Conservation (phyloP, 495 filamentous ascomycete genomes). For the Chlorociboria aeruginascens region DNA sequence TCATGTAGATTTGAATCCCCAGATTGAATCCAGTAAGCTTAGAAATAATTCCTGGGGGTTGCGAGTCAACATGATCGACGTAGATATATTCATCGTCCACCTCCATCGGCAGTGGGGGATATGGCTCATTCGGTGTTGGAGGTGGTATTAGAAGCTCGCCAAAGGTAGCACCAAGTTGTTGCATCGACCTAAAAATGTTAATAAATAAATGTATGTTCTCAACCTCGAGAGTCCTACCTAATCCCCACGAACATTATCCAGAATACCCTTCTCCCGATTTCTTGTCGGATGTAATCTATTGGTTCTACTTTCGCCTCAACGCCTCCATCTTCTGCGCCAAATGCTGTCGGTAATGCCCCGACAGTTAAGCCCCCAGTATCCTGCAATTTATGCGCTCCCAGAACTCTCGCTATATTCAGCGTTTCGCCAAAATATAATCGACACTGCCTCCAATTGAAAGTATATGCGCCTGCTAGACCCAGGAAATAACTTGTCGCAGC, state of each 20-base stretch:
- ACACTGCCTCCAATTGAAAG: slow-evolving; percentile 52
- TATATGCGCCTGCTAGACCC: slow-evolving; percentile 56
- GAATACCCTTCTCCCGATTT: slow-evolving; percentile 68
- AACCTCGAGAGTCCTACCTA: slow-evolving; percentile 20
- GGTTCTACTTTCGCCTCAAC: neutral
- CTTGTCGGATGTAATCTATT: slow-evolving; percentile 59
- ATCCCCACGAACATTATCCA: slow-evolving; percentile 58
- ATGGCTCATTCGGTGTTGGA: slow-evolving; percentile 57
- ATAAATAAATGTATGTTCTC: neutral
- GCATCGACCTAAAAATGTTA: slow-evolving; percentile 37
- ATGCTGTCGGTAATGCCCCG: slow-evolving; percentile 2
- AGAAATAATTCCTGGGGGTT: slow-evolving; percentile 50
- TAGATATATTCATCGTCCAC: slow-evolving; percentile 71
- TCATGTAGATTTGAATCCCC: slow-evolving; percentile 58
- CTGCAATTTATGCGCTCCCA: slow-evolving; percentile 43
- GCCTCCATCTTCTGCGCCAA: neutral
- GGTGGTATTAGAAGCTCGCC: slow-evolving; percentile 55
- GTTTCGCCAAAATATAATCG: slow-evolving; percentile 64
- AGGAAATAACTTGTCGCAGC: slow-evolving; percentile 79
- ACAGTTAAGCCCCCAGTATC: neutral
- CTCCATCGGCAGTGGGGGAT: slow-evolving; percentile 69
- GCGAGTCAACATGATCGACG: slow-evolving; percentile 44
- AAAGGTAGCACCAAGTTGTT: slow-evolving; percentile 57
- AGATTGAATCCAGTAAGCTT: slow-evolving; percentile 63
- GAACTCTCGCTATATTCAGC: slow-evolving; percentile 54